Conservation (phyloP, 1,284 basidiomycete genomes). For the Ceratobasidium sp. region DNA sequence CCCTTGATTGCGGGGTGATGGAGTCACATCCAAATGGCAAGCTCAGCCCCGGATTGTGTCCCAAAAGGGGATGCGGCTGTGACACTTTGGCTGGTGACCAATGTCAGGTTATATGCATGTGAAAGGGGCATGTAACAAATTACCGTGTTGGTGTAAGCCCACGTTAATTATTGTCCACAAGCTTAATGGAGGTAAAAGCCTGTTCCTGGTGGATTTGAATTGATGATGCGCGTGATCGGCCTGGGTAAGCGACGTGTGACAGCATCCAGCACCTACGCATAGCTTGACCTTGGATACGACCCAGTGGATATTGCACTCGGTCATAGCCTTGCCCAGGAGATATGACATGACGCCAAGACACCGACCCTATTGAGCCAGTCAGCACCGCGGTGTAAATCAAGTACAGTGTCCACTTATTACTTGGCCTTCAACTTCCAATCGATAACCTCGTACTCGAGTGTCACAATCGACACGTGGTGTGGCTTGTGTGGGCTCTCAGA, state of each 20-base stretch:
- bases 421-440: constrained; percentile 98
- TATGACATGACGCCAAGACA: constrained; percentile 95
- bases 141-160: no score
- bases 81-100: no score
- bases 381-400: background rate
- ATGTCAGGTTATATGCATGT: no score
- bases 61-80: no score
- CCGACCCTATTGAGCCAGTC: constrained; percentile 68
- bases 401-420: constrained; percentile 41
- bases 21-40: no score
- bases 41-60: no score
- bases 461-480: constrained; percentile 89
- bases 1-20: no score
- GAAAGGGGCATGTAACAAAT: no score
- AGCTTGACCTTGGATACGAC: constrained; percentile 93
- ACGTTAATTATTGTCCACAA: no score
- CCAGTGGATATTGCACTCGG: constrained; percentile 93
- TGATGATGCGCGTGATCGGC: constrained; percentile 95
- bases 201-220: no score
- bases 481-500: constrained; percentile 91
- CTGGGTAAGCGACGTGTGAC: constrained; percentile 90
- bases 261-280: no score
- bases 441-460: constrained; percentile 93
- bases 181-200: no score
- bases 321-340: constrained; percentile 97